Percentiles rank a stretch among this genome's conserved stretches.
Conservation (phyloP, 176 grass and related monocot species). For the Oryza rufipogon region DNA sequence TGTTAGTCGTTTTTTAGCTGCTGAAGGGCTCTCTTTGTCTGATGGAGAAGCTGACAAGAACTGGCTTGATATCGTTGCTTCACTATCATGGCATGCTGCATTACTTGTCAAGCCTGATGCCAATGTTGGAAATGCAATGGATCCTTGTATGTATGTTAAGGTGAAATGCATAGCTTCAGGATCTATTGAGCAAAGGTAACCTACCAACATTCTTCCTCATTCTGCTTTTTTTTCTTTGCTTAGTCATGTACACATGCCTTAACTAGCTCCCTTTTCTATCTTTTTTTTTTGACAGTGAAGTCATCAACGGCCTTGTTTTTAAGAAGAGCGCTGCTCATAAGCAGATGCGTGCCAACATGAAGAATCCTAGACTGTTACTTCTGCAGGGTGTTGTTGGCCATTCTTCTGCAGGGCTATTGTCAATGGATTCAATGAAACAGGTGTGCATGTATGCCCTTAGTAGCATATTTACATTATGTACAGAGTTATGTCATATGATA, state of each 20-base stretch:
- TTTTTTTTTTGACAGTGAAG: constrained; percentile 68
- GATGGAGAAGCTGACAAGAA: constrained; percentile 45
- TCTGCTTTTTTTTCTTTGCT: constrained; percentile 12
- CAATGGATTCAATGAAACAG: constrained; percentile 77
- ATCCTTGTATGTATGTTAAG: constrained; percentile 89
- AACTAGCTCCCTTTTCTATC: constrained; percentile 29
- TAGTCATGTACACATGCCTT: not conserved
- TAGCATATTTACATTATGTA: constrained; percentile 25
- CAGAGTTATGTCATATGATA: constrained; percentile 21
- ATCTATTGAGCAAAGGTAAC: constrained; percentile 70
- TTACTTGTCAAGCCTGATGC: constrained; percentile 80
- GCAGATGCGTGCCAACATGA: constrained; percentile 63
- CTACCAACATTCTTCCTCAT: constrained; percentile 18
- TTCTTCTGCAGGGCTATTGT: constrained; percentile 56
- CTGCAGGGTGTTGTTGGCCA: constrained; percentile 57
- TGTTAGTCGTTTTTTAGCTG: constrained; percentile 76
- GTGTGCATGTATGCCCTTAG: constrained; percentile 38
- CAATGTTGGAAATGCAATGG: constrained; percentile 86
- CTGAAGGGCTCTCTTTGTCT: constrained; percentile 67
- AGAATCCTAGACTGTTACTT: constrained; percentile 66
- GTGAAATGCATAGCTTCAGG: constrained; percentile 88
- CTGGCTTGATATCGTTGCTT: constrained; percentile 78
- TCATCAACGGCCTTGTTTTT: constrained; percentile 93
- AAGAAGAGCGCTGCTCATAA: constrained; percentile 84
- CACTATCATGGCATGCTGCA: constrained; percentile 88